These are phyloP conservation scores for Zygotorulaspora chibaensis DNA, from an alignment of 805 yeast genomes.

Conservation along the genomic window DNA sequence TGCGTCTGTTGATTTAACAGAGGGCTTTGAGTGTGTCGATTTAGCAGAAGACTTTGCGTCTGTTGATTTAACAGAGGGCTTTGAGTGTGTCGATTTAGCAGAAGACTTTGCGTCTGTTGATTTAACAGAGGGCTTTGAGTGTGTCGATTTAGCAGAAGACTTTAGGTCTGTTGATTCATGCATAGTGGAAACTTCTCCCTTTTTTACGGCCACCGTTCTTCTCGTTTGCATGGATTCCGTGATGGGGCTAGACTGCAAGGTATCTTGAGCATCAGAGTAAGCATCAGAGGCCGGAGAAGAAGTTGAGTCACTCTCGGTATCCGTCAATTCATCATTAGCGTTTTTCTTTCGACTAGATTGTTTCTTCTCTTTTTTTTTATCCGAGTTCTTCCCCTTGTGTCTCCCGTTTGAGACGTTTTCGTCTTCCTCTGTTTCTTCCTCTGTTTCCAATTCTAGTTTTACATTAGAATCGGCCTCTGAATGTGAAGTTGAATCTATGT, in stretches of 20 bases:
- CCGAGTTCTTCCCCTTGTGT: conserved; percentile 4
- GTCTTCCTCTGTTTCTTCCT: neutral
- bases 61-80: too few species aligned
- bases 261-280: conserved; percentile 13
- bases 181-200: neutral
- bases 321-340: conserved; percentile 3
- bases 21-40: too few species aligned
- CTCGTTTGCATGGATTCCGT: neutral
- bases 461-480: neutral
- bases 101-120: too few species aligned
- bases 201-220: neutral
- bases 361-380: conserved; percentile 1
- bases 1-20: too few species aligned
- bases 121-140: too few species aligned
- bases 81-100: too few species aligned
- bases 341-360: conserved; percentile 6
- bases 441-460: conserved; percentile 1
- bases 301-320: conserved; percentile 1
- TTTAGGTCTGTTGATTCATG: too few species aligned
- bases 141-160: too few species aligned
- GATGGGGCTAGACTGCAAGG: conserved; percentile 3
- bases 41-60: too few species aligned
- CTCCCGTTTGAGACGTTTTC: neutral
- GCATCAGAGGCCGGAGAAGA: conserved; percentile 11
- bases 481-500: neutral